Conservation (phyloP, 2,329 filamentous ascomycete genomes). For the Calonectria honghensis region DNA sequence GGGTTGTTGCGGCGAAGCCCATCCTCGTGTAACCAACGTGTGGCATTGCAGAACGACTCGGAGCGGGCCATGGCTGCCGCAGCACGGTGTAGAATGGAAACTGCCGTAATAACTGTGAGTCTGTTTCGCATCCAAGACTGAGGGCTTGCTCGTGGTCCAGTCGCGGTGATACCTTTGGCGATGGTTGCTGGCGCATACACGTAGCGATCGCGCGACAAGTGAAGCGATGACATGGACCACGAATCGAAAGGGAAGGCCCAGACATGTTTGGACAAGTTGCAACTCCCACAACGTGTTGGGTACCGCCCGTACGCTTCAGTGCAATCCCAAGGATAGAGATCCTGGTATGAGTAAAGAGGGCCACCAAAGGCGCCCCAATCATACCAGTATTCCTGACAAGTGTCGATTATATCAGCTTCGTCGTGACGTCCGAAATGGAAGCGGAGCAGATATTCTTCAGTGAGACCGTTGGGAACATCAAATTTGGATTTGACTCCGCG, state of each 20-base stretch:
- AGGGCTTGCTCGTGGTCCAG: not conserved
- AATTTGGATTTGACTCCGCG: constrained; percentile 19
- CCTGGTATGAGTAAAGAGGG: constrained; percentile 63
- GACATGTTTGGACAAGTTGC: constrained; percentile 10
- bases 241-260: constrained; percentile 17
- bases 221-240: constrained; percentile 6
- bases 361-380: constrained; percentile 65
- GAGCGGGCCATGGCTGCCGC: constrained; percentile 14
- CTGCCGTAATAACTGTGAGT: not conserved
- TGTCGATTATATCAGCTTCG: constrained; percentile 66
- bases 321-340: constrained; percentile 68
- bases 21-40: constrained; percentile 7
- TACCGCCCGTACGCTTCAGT: constrained; percentile 63
- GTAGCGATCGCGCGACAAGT: constrained; percentile 1
- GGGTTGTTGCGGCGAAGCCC: not conserved
- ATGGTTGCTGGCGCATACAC: constrained; percentile 9
- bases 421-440: constrained; percentile 58
- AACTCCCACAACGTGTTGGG: constrained; percentile 7
- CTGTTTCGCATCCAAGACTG: constrained; percentile 20
- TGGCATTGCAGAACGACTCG: not conserved
- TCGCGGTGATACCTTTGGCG: constrained; percentile 6
- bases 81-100: not conserved
- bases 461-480: constrained; percentile 11
- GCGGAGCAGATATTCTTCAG: constrained; percentile 5
- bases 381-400: constrained; percentile 66